phyloP scores from a whole-genome alignment of 176 grass and related monocot genomes.

The Rhynchospora breviuscula region DNA sequence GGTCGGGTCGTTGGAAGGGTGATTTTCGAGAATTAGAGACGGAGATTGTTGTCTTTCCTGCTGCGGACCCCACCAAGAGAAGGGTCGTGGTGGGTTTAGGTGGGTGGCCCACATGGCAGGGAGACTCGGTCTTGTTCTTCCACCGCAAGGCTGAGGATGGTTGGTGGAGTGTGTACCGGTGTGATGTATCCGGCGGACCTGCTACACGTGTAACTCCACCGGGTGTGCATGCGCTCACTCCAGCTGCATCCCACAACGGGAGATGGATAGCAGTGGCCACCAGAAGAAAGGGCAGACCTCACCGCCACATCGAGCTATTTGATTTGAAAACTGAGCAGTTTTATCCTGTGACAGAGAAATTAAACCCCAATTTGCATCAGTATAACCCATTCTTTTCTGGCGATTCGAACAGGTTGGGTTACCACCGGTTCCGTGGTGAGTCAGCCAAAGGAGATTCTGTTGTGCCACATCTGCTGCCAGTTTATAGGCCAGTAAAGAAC shows the following conservation, averaged over 20 bases:
- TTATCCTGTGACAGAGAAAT: slow-evolving; percentile 39
- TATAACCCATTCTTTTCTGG: slow-evolving; percentile 92
- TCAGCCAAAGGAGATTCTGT: slow-evolving; percentile 29
- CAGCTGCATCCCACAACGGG: slow-evolving; percentile 37
- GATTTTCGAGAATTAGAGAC: slow-evolving; percentile 73
- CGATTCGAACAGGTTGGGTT: slow-evolving; percentile 43
- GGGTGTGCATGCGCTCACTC: slow-evolving; percentile 78
- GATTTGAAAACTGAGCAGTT: slow-evolving; percentile 63
- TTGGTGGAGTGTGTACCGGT: slow-evolving; percentile 85
- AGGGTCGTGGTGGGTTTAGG: slow-evolving; percentile 27
- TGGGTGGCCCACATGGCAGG: slow-evolving; percentile 82
- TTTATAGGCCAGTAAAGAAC: slow-evolving; percentile 45
- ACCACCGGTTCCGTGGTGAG: slow-evolving; percentile 88
- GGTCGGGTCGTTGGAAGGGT: slow-evolving; percentile 49
- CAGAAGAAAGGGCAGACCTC: slow-evolving; percentile 41
- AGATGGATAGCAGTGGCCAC: slow-evolving; percentile 64
- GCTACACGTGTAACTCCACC: slow-evolving; percentile 57
- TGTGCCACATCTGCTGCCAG: slow-evolving; percentile 56
- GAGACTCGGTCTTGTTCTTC: slow-evolving; percentile 56
- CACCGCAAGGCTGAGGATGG: slow-evolving; percentile 77
- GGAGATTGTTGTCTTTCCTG: slow-evolving; percentile 63
- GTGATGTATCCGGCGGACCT: slow-evolving; percentile 32
- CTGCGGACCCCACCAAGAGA: slow-evolving; percentile 36
- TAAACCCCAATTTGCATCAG: slow-evolving; percentile 64
- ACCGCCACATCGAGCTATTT: slow-evolving; percentile 77